These are phyloP conservation scores for Vinca minor DNA, from an alignment of 257 asterid genomes.

Conservation along the genomic window DNA sequence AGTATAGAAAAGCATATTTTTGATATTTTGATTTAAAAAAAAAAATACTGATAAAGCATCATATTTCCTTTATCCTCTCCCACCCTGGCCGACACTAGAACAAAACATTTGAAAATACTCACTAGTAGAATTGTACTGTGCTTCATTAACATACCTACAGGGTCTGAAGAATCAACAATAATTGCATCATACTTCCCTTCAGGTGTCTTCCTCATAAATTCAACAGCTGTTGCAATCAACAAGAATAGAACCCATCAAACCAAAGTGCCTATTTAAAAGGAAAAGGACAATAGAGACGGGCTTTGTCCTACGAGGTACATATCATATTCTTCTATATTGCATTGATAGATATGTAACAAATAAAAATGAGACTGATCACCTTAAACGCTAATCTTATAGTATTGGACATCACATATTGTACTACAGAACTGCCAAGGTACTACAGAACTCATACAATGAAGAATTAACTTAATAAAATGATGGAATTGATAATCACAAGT, in stretches of 20 bases:
- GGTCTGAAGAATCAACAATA: conserved; percentile 95
- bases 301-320: background rate
- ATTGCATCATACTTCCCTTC: conserved; percentile 80
- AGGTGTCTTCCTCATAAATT: conserved; percentile 57
- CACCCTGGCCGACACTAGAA: background rate
- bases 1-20: background rate
- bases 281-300: background rate
- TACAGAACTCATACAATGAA: background rate
- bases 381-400: background rate
- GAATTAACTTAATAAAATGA: background rate
- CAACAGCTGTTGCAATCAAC: conserved; percentile 52
- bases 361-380: no score
- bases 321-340: no score
- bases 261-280: background rate
- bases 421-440: background rate
- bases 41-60: no score
- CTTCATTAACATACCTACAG: conserved; percentile 60
- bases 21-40: background rate
- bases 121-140: background rate
- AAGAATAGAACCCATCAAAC: background rate
- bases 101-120: background rate
- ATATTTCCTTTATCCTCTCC: background rate
- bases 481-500: background rate
- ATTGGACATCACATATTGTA: background rate
- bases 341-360: no score